phyloP scores from a whole-genome alignment of 2,329 filamentous ascomycete genomes.

The Exophiala aquamarina region DNA sequence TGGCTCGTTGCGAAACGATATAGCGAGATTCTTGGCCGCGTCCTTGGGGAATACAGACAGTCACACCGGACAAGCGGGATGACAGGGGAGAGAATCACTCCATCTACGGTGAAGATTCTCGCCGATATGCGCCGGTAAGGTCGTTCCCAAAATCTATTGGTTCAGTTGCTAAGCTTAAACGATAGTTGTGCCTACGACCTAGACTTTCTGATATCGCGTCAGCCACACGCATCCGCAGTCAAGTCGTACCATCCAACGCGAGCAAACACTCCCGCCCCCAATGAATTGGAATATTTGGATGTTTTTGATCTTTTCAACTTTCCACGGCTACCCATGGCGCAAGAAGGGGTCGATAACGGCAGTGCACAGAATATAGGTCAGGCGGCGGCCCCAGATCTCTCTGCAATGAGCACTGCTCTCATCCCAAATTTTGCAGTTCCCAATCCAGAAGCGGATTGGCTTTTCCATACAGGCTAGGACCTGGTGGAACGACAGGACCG shows the following conservation, averaged over 20 bases:
- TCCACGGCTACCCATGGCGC: conserved; percentile 62
- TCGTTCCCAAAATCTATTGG: conserved; percentile 45
- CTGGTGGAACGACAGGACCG: not conserved
- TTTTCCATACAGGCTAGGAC: conserved; percentile 27
- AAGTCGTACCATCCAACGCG: conserved; percentile 48
- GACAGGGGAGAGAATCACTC: conserved; percentile 72
- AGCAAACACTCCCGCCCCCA: conserved; percentile 68
- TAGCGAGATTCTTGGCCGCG: conserved; percentile 73
- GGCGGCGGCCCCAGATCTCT: conserved; percentile 18
- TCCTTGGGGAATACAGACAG: conserved; percentile 82
- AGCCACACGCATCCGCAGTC: conserved; percentile 52
- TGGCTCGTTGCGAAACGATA: conserved; percentile 88
- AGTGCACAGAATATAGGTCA: conserved; percentile 12
- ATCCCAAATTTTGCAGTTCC: conserved; percentile 48
- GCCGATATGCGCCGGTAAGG: conserved; percentile 86
- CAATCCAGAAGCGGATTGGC: conserved; percentile 48
- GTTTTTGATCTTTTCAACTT: conserved; percentile 96
- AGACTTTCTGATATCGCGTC: conserved; percentile 82
- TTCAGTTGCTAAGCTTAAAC: conserved; percentile 14
- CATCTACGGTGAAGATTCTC: conserved; percentile 80
- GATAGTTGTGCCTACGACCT: conserved; percentile 56
- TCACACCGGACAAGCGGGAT: conserved; percentile 61
- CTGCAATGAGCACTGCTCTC: conserved; percentile 40
- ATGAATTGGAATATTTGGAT: conserved; percentile 86
- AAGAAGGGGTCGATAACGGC: conserved; percentile 22